These are phyloP conservation scores for Neurospora sp. DNA, from an alignment of 495 filamentous ascomycete genomes.

Conservation along the genomic window DNA sequence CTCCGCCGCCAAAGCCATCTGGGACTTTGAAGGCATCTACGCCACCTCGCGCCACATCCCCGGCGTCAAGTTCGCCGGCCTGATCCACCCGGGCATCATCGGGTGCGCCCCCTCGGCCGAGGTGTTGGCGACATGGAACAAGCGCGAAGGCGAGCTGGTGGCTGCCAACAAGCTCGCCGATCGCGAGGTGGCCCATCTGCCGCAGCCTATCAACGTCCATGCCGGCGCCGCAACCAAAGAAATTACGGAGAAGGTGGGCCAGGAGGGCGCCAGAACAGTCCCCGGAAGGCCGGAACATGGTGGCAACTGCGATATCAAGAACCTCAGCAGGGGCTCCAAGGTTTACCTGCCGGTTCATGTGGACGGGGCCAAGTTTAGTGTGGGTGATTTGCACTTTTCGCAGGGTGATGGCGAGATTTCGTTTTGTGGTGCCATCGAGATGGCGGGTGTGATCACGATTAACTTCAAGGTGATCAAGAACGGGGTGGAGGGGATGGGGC, in stretches of 20 bases:
- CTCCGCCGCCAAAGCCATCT: slow-evolving; percentile 85
- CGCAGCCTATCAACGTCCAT: slow-evolving; percentile 59
- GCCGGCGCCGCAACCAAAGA: slow-evolving; percentile 54
- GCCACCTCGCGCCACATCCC: slow-evolving; percentile 88
- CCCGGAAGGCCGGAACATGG: slow-evolving; percentile 64
- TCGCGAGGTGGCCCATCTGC: slow-evolving; percentile 73
- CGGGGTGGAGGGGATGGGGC: slow-evolving; percentile 63
- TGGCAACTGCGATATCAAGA: slow-evolving; percentile 85
- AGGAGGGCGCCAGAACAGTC: slow-evolving; percentile 83
- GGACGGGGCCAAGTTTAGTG: slow-evolving; percentile 80
- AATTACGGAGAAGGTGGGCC: slow-evolving; percentile 62
- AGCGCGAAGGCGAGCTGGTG: slow-evolving; percentile 70
- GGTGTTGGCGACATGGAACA: slow-evolving; percentile 62
- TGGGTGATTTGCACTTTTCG: slow-evolving; percentile 86
- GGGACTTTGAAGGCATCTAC: slow-evolving; percentile 96
- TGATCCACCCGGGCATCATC: slow-evolving; percentile 91
- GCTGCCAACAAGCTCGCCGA: slow-evolving; percentile 49
- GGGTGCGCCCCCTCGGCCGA: slow-evolving; percentile 78
- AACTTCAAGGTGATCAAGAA: slow-evolving; percentile 85
- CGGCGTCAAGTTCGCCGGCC: slow-evolving; percentile 75
- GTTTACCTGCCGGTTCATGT: slow-evolving; percentile 82
- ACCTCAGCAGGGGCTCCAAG: slow-evolving; percentile 61
- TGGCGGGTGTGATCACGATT: slow-evolving; percentile 87
- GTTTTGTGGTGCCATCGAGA: slow-evolving; percentile 95
- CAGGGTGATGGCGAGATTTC: slow-evolving; percentile 91